A percentile compares a stretch with the other conserved stretches of the same genome.
Conservation (phyloP, 495 filamentous ascomycete species). For the Achaetomiella virescens region DNA sequence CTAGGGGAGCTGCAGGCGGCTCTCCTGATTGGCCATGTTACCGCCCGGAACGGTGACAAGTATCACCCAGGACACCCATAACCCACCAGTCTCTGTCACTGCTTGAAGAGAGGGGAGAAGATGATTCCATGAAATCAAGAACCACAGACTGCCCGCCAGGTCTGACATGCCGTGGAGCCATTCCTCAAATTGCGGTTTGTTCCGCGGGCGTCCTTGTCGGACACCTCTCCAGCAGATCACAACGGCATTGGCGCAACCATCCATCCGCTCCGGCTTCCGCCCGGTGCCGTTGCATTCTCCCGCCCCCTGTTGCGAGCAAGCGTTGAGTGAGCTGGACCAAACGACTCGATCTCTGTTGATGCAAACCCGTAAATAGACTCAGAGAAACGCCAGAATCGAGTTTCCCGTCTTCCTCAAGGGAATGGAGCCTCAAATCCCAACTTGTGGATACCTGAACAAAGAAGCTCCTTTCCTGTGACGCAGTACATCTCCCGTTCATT, state of each 20-base stretch:
- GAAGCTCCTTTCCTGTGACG: too few relatives aligned
- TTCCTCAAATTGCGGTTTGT: too few relatives aligned
- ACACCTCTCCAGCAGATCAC: not conserved
- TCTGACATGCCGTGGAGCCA: too few relatives aligned
- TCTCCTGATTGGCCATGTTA: constrained; percentile 38
- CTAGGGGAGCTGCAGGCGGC: constrained; percentile 17
- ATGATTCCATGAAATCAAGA: too few relatives aligned
- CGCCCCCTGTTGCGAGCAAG: not conserved
- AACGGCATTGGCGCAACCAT: not conserved
- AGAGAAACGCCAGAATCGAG: too few relatives aligned
- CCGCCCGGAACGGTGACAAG: constrained; percentile 38
- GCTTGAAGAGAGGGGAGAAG: not conserved
- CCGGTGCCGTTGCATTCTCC: not conserved
- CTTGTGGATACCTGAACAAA: too few relatives aligned
- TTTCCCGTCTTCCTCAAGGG: too few relatives aligned
- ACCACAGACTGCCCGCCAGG: too few relatives aligned
- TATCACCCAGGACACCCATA: constrained; percentile 4
- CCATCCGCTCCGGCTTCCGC: not conserved
- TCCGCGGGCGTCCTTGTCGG: too few relatives aligned
- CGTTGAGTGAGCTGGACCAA: too few relatives aligned
- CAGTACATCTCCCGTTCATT: too few relatives aligned
- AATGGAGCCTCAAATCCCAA: too few relatives aligned
- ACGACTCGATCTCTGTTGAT: not conserved
- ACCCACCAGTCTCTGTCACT: constrained; percentile 3
- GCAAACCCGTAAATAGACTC: not conserved